Evolutionary conservation across 805 yeast species (phyloP).

Genomic region (Metahyphopichia silvanorum): DNA sequence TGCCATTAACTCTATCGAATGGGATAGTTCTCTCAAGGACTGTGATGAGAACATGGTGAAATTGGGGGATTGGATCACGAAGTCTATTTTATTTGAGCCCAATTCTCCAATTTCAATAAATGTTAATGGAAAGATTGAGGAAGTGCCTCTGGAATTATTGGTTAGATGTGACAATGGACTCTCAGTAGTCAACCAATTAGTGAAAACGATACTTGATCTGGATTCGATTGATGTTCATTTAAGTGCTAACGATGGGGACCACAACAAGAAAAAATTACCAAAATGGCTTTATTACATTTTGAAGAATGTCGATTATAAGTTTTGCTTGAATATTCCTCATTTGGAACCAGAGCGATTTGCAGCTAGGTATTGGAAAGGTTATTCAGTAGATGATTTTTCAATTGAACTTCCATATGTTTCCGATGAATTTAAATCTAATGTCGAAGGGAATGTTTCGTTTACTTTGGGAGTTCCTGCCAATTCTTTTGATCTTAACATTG

Average conservation of each 20-base stretch:
- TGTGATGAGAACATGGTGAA: constrained; percentile 16
- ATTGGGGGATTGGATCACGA: constrained; percentile 22
- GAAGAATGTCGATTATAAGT: constrained; percentile 7
- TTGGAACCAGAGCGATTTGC: constrained; percentile 1
- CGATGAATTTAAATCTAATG: background rate
- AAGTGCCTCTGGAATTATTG: constrained; percentile 15
- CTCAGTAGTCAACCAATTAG: constrained; percentile 12
- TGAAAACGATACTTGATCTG: constrained; percentile 15
- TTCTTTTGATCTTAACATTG: background rate
- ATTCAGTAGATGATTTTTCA: background rate
- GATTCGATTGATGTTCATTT: constrained; percentile 13
- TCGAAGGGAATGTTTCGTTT: background rate
- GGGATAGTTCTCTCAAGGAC: constrained; percentile 25
- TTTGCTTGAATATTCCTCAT: constrained; percentile 12
- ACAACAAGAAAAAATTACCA: constrained; percentile 13
- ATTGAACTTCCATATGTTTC: background rate
- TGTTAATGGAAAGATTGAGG: constrained; percentile 16
- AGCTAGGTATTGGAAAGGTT: background rate
- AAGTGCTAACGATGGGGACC: constrained; percentile 10
- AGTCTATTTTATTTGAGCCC: constrained; percentile 12
- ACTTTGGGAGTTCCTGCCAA: background rate
- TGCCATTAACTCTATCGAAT: constrained; percentile 16
- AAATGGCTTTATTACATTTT: constrained; percentile 22
- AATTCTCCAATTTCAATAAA: constrained; percentile 9
- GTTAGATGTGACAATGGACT: constrained; percentile 13